Conservation (phyloP, 2,329 filamentous ascomycete species). For the Paraphoma chrysanthemicola region DNA sequence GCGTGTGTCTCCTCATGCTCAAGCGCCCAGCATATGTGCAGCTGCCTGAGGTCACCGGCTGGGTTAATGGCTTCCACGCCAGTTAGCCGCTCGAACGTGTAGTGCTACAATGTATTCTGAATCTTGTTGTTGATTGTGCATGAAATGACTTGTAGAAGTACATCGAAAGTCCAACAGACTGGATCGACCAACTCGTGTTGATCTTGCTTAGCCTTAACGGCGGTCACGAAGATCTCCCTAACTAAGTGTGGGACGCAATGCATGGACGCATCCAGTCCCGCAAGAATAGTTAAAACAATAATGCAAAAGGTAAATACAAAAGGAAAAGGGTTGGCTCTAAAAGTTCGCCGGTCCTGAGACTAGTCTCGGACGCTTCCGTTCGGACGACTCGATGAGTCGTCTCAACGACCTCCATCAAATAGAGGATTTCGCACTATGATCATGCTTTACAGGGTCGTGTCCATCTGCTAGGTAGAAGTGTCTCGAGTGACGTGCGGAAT, state of each 20-base stretch:
- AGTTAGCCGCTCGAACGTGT: too few species aligned
- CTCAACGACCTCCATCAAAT: neutral
- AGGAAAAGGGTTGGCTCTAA: neutral
- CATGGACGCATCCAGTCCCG: neutral
- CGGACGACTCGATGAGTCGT: neutral
- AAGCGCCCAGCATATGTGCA: too few species aligned
- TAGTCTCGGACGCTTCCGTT: neutral
- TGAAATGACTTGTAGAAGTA: too few species aligned
- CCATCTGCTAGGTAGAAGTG: neutral
- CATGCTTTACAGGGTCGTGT: neutral
- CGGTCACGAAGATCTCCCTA: neutral
- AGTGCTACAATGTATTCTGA: too few species aligned
- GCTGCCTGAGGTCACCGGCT: too few species aligned
- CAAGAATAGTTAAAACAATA: neutral
- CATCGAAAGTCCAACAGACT: too few species aligned
- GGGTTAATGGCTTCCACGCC: too few species aligned
- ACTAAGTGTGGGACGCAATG: too few species aligned
- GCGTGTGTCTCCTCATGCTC: too few species aligned
- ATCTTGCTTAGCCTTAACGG: neutral
- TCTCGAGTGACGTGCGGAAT: neutral
- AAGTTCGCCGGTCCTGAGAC: neutral
- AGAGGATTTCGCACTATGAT: neutral
- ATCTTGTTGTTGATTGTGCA: too few species aligned
- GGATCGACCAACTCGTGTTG: too few species aligned
- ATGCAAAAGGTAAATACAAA: neutral